Percentiles rank a stretch among this genome's conserved stretches.
These are phyloP conservation scores for Carnegiea gigantea DNA, from an alignment of 179 eudicot genomes.

Conservation along the genomic window DNA sequence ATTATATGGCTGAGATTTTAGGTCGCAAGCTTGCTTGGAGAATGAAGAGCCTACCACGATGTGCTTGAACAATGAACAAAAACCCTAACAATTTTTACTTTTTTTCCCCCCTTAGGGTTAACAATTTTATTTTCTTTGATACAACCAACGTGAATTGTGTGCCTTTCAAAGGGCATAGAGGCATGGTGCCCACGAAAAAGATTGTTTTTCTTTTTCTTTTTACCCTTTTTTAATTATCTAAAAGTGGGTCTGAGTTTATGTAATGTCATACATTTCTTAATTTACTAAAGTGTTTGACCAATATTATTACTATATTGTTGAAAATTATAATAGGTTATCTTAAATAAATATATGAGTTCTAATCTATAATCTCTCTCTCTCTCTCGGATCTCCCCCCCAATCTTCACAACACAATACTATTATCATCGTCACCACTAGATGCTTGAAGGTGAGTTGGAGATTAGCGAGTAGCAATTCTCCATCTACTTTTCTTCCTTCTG, in stretches of 20 bases:
- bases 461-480: no score
- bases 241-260: neutral
- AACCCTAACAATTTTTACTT: constrained; percentile 29
- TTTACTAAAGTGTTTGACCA: no score
- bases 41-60: constrained; percentile 8
- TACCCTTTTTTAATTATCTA: neutral
- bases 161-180: constrained; percentile 9
- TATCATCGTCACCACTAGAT: no score
- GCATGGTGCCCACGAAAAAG: neutral
- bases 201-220: neutral
- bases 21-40: constrained; percentile 15
- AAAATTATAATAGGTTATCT: no score
- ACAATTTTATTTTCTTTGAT: constrained; percentile 2
- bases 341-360: no score
- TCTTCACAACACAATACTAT: no score
- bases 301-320: no score
- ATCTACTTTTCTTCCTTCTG: no score
- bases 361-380: no score
- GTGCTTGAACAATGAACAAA: constrained; percentile 22
- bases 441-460: no score
- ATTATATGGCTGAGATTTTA: constrained; percentile 6
- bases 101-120: neutral
- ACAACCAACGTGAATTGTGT: neutral
- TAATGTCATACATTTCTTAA: no score
- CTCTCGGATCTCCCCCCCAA: no score